phyloP scores from a whole-genome alignment of 176 grass and related monocot genomes.

The Cenchrus purpureus region DNA sequence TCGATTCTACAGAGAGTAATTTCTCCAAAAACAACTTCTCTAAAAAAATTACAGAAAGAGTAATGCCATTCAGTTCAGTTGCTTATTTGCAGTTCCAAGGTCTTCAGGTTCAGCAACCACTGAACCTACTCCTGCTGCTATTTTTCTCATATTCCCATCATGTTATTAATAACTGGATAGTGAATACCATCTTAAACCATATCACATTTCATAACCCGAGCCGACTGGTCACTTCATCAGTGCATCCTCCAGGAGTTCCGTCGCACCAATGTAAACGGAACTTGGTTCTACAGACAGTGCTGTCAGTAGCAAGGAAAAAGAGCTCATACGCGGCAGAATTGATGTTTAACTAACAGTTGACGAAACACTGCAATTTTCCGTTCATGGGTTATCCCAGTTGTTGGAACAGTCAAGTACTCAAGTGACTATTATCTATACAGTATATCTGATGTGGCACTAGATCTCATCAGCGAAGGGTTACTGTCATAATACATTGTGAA shows the following conservation, averaged over 20 bases:
- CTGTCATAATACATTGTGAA: constrained; percentile 3
- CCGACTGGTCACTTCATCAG: neutral
- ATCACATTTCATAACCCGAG: neutral
- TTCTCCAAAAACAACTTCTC: neutral
- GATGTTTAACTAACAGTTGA: neutral
- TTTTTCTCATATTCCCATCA: neutral
- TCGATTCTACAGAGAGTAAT: too few species aligned
- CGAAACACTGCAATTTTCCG: neutral
- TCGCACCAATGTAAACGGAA: neutral
- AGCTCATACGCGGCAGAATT: neutral
- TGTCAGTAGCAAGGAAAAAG: neutral
- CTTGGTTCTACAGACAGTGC: constrained; percentile 18
- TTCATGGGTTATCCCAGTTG: neutral
- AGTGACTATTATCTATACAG: neutral
- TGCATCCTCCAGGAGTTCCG: constrained; percentile 11
- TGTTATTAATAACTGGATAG: neutral
- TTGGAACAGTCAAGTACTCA: neutral
- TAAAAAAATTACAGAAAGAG: too few species aligned
- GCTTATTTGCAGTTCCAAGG: neutral
- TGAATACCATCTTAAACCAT: neutral
- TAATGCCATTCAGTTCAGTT: neutral
- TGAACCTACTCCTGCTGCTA: neutral
- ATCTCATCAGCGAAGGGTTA: neutral
- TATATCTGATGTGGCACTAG: neutral
- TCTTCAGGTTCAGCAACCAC: neutral